Conservation (phyloP, 1,284 basidiomycete species). For the Neolentinus lepideus region DNA sequence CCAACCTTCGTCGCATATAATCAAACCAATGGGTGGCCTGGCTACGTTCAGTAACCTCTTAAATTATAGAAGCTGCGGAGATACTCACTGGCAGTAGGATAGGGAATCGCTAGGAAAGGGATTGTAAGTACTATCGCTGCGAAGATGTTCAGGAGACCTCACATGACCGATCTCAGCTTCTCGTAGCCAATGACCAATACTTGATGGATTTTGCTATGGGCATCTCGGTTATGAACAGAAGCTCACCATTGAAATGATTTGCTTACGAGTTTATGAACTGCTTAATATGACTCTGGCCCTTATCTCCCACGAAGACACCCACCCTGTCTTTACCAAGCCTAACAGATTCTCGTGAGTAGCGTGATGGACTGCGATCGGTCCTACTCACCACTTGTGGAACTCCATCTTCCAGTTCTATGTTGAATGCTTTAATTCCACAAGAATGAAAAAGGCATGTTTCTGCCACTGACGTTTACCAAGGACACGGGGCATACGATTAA, state of each 20-base stretch:
- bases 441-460: constrained; percentile 3
- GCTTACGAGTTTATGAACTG: constrained; percentile 70
- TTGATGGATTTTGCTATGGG: constrained; percentile 61
- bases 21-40: constrained; percentile 82
- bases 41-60: neutral
- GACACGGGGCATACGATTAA: constrained; percentile 95
- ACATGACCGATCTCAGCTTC: constrained; percentile 78
- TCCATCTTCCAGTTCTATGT: constrained; percentile 91
- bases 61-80: neutral
- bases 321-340: constrained; percentile 79
- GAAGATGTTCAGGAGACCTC: constrained; percentile 12
- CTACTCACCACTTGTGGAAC: constrained; percentile 82
- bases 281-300: constrained; percentile 62
- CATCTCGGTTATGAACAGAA: constrained; percentile 5
- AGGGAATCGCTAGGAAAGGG: constrained; percentile 42
- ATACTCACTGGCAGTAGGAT: constrained; percentile 52
- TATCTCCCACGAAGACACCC: constrained; percentile 77
- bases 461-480: constrained; percentile 59
- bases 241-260: neutral
- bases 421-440: constrained; percentile 5
- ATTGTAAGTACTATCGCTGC: constrained; percentile 2
- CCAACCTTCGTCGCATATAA: constrained; percentile 92
- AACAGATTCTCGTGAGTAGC: neutral
- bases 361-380: constrained; percentile 5
- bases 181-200: constrained; percentile 97